Conservation (phyloP, 345 rosid species). For the Populus deltoides region DNA sequence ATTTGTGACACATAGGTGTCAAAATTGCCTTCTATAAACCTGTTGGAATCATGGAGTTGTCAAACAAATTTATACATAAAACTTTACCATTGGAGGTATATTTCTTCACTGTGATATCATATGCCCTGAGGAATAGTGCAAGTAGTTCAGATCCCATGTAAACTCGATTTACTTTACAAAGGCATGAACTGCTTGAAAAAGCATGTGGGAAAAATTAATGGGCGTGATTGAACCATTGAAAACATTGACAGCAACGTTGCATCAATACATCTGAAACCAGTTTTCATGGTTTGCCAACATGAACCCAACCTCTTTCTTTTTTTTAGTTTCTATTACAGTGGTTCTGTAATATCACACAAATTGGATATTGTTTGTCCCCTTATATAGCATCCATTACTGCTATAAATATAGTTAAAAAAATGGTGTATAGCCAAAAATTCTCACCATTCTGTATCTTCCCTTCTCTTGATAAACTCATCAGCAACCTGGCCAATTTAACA, state of each 20-base stretch:
- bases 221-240: neutral
- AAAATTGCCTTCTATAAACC: conserved; percentile 97
- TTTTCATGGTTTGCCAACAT: conserved; percentile 2
- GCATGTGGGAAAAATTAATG: neutral
- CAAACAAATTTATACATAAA: conserved; percentile 4
- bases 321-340: neutral
- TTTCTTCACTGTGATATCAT: neutral
- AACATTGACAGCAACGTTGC: neutral
- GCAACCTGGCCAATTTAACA: conserved; percentile 66
- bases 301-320: neutral
- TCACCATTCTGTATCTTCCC: conserved; percentile 89
- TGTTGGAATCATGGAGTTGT: conserved; percentile 30
- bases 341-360: neutral
- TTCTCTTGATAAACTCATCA: conserved; percentile 87
- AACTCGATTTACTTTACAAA: neutral
- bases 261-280: neutral
- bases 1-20: conserved; percentile 69
- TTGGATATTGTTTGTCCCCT: neutral
- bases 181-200: neutral
- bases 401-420: neutral
- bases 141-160: neutral
- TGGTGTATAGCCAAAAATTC: conserved; percentile 3
- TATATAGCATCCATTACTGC: neutral
- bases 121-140: neutral
- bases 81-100: neutral